phyloP scores from a whole-genome alignment of 129 eudicot genomes.

The Saussurea involucrata region DNA sequence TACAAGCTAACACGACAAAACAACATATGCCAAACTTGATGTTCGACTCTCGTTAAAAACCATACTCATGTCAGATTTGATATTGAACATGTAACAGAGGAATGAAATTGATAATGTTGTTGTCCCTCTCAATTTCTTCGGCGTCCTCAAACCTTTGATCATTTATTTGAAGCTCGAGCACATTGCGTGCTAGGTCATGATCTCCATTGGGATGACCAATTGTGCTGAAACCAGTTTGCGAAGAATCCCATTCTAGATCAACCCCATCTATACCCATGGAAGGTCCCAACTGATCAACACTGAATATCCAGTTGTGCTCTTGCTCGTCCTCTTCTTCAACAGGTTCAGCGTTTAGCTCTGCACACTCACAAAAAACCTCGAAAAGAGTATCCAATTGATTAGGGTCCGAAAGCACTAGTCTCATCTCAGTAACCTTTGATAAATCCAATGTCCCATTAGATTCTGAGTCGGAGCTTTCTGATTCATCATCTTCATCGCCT shows the following conservation, averaged over 20 bases:
- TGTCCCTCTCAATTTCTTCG: too few species aligned
- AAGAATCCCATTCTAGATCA: constrained; percentile 47
- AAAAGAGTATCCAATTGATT: constrained; percentile 76
- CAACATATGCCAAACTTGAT: not conserved
- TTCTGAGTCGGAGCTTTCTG: constrained; percentile 70
- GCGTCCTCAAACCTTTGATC: too few species aligned
- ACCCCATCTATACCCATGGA: constrained; percentile 46
- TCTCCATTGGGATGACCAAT: constrained; percentile 70
- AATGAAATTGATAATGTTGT: not conserved
- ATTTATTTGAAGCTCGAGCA: too few species aligned
- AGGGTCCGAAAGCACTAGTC: constrained; percentile 87
- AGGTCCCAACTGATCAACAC: constrained; percentile 78
- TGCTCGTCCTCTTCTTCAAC: constrained; percentile 68
- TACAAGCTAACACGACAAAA: not conserved
- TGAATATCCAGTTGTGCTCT: constrained; percentile 80
- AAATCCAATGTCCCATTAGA: constrained; percentile 43
- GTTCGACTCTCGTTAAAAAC: not conserved
- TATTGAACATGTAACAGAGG: not conserved
- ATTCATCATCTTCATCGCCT: constrained; percentile 54
- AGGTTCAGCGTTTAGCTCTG: constrained; percentile 90
- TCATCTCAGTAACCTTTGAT: constrained; percentile 70
- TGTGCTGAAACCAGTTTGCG: constrained; percentile 23
- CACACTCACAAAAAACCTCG: constrained; percentile 82
- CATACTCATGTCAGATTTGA: not conserved
- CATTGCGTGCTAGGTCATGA: constrained; percentile 53